A percentile compares a stretch with the other conserved stretches of the same genome.
Conservation (phyloP, 78 protist genomes). For the Pigoraptor vietnamica region DNA sequence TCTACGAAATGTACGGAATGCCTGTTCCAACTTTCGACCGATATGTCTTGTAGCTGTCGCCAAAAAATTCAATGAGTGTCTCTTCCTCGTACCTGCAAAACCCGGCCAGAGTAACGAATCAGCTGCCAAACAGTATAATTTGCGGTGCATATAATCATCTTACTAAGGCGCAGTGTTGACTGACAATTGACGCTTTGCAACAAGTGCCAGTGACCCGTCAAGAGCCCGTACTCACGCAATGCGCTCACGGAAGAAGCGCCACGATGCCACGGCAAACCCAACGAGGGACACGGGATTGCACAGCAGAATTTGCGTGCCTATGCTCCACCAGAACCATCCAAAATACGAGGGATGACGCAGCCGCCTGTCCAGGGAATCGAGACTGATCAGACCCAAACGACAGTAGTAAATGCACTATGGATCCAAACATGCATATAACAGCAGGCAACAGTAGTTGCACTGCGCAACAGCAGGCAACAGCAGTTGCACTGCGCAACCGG, state of each 20-base stretch:
- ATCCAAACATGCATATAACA: not conserved
- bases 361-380: not conserved
- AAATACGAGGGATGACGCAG: slow-evolving; percentile 83
- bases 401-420: not conserved
- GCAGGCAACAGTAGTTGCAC: not conserved
- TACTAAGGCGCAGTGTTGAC: too few relatives aligned
- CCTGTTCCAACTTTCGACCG: not conserved
- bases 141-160: too few relatives aligned
- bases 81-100: not conserved
- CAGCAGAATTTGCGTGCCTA: slow-evolving; percentile 64
- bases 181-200: not conserved
- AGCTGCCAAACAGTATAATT: too few relatives aligned
- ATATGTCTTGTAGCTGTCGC: not conserved
- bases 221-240: slow-evolving; percentile 22
- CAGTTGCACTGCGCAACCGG: too few relatives aligned
- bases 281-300: slow-evolving; percentile 62
- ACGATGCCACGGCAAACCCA: slow-evolving; percentile 45
- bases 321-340: slow-evolving; percentile 75
- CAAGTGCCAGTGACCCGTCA: not conserved
- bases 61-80: not conserved
- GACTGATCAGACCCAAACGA: not conserved
- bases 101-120: not conserved
- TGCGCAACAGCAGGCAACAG: too few relatives aligned
- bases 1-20: not conserved
- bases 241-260: slow-evolving; percentile 62